A percentile compares a stretch with the other conserved stretches of the same genome.
phyloP scores from a whole-genome alignment of 2,329 filamentous ascomycete species.

The Fusarium ambrosium region DNA sequence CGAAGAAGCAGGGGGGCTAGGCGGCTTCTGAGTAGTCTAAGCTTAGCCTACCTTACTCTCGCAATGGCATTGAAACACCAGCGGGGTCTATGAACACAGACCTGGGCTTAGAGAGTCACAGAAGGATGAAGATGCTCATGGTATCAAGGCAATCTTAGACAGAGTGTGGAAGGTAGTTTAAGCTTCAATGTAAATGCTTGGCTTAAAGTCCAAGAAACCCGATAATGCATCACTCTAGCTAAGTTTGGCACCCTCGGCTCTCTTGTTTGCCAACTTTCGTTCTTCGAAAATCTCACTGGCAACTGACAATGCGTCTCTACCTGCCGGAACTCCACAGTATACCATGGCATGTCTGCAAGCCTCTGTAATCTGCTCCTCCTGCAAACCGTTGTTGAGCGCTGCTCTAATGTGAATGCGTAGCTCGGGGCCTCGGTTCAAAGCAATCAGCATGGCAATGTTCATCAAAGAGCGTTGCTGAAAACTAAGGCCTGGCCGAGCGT shows the following conservation, averaged over 20 bases:
- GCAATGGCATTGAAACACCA: neutral
- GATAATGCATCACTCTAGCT: neutral
- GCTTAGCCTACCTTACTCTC: neutral
- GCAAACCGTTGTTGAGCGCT: conserved; percentile 15
- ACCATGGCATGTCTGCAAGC: conserved; percentile 15
- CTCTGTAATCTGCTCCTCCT: conserved; percentile 13
- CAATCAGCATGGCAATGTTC: conserved; percentile 18
- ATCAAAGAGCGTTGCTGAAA: conserved; percentile 15
- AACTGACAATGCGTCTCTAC: conserved; percentile 5
- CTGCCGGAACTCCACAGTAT: conserved; percentile 21
- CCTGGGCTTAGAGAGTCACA: neutral
- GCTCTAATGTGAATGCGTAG: conserved; percentile 16
- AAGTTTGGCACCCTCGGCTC: neutral
- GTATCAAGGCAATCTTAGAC: neutral
- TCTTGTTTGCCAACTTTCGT: neutral
- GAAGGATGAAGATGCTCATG: neutral
- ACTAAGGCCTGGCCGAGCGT: conserved; percentile 5
- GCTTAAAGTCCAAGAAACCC: neutral
- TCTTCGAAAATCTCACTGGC: conserved; percentile 9
- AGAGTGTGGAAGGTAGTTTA: neutral
- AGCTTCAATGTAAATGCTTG: neutral
- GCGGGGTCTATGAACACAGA: neutral
- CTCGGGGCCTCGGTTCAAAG: conserved; percentile 13
- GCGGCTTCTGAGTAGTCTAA: neutral
- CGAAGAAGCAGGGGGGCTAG: no score